Evolutionary conservation across 371 early-diverging fungal genomes (phyloP).

Genomic region (Mortierella sp.): DNA sequence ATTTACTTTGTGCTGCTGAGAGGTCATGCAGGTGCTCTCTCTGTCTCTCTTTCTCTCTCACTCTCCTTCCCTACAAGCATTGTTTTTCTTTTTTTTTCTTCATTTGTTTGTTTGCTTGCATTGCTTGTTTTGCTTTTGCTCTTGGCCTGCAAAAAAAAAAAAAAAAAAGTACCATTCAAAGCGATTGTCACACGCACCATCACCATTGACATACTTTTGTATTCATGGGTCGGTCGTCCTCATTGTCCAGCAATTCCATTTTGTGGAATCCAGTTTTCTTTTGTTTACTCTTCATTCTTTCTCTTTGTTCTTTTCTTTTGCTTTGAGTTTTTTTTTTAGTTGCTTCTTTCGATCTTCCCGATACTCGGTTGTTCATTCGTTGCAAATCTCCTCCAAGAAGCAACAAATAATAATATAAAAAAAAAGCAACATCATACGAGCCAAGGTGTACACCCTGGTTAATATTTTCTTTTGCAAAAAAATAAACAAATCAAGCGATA

Average conservation of each 20-base stretch:
- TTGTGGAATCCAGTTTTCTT: background rate
- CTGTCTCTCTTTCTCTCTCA: too few relatives aligned
- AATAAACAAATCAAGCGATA: background rate
- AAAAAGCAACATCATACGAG: background rate
- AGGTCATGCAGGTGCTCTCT: background rate
- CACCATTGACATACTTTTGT: too few relatives aligned
- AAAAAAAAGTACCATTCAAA: too few relatives aligned
- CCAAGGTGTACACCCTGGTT: background rate
- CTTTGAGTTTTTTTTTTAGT: background rate
- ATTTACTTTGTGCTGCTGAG: background rate
- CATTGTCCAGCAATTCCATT: background rate
- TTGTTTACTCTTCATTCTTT: background rate
- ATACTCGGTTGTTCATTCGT: background rate
- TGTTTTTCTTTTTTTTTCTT: background rate
- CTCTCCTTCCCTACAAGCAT: background rate
- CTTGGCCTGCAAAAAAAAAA: too few relatives aligned
- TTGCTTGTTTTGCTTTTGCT: too few relatives aligned
- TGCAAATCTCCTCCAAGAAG: background rate
- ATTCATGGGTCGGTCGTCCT: too few relatives aligned
- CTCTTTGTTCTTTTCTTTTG: background rate
- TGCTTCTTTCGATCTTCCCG: background rate
- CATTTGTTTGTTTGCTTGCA: too few relatives aligned
- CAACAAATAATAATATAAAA: background rate
- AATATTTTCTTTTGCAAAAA: background rate
- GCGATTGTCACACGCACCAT: too few relatives aligned